Conservation (phyloP, 768 basidiomycete species). For the Naganishia vaughanmartiniae region DNA sequence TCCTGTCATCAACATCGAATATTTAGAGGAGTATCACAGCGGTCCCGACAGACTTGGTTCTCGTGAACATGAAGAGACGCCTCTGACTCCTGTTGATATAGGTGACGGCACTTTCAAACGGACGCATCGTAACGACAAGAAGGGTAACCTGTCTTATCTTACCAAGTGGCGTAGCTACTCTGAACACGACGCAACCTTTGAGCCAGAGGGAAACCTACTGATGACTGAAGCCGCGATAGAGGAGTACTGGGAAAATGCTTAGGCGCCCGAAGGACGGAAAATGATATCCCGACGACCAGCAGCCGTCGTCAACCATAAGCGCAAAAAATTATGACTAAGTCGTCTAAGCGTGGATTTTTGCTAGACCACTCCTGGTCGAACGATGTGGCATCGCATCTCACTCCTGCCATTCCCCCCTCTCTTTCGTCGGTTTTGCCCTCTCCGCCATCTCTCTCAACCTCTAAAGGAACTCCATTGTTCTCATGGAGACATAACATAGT, state of each 20-base stretch:
- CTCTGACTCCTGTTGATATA: not conserved
- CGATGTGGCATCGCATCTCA: not conserved
- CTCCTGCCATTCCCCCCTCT: not conserved
- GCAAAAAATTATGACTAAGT: not conserved
- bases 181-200: slow-evolving; percentile 1
- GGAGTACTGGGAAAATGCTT: slow-evolving; percentile 5
- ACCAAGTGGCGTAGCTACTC: slow-evolving; percentile 4
- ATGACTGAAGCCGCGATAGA: slow-evolving; percentile 1
- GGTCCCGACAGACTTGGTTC: not conserved
- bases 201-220: slow-evolving; percentile 11
- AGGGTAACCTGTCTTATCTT: not conserved
- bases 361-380: not conserved
- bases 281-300: not conserved
- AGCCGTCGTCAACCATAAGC: not conserved
- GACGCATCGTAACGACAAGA: slow-evolving; percentile 1
- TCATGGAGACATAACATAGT: not conserved
- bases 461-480: not conserved
- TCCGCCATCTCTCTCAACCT: not conserved
- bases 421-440: not conserved
- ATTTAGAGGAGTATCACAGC: slow-evolving; percentile 10
- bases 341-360: not conserved
- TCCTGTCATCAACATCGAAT: no score
- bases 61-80: not conserved
- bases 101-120: not conserved
- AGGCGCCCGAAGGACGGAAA: not conserved